Evolutionary conservation across 495 filamentous ascomycete species (phyloP).

Genomic region (Aspergillus steynii): DNA sequence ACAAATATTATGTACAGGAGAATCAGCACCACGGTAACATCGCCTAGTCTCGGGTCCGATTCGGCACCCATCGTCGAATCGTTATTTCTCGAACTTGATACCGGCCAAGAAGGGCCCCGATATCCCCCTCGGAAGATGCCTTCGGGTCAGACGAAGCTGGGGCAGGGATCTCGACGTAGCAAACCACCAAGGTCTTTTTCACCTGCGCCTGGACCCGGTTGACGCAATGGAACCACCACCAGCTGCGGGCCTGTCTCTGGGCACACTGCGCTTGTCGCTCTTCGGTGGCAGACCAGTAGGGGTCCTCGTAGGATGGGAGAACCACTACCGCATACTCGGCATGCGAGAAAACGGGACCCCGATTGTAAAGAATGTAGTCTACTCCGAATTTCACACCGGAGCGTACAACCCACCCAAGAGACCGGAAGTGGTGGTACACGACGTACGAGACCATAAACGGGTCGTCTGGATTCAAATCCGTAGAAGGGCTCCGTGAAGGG

Average conservation of each 20-base stretch:
- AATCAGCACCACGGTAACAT: slow-evolving; percentile 1
- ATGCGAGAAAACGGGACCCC: slow-evolving; percentile 92
- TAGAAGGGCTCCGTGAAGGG: slow-evolving; percentile 48
- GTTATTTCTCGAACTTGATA: slow-evolving; percentile 84
- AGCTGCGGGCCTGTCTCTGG: slow-evolving; percentile 56
- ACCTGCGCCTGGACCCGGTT: slow-evolving; percentile 91
- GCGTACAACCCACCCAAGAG: slow-evolving; percentile 93
- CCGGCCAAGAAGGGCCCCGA: slow-evolving; percentile 61
- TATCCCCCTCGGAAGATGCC: slow-evolving; percentile 36
- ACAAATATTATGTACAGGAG: slow-evolving; percentile 4
- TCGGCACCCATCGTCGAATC: slow-evolving; percentile 79
- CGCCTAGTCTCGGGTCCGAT: slow-evolving; percentile 67
- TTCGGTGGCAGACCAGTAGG: slow-evolving; percentile 65
- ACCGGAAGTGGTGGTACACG: slow-evolving; percentile 95
- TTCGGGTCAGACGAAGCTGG: slow-evolving; percentile 42
- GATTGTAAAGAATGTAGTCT: slow-evolving; percentile 90
- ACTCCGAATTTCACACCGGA: slow-evolving; percentile 92
- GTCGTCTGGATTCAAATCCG: slow-evolving; percentile 63
- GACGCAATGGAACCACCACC: slow-evolving; percentile 92
- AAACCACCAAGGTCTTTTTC: slow-evolving; percentile 80
- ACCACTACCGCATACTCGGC: slow-evolving; percentile 88
- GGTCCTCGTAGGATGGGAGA: slow-evolving; percentile 75
- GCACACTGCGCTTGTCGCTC: slow-evolving; percentile 48
- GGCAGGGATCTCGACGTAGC: slow-evolving; percentile 88
- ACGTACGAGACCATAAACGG: slow-evolving; percentile 84